Base-by-base conservation (phyloP, 805 yeast genomes). In the Diddensiella transvaalensis region DNA sequence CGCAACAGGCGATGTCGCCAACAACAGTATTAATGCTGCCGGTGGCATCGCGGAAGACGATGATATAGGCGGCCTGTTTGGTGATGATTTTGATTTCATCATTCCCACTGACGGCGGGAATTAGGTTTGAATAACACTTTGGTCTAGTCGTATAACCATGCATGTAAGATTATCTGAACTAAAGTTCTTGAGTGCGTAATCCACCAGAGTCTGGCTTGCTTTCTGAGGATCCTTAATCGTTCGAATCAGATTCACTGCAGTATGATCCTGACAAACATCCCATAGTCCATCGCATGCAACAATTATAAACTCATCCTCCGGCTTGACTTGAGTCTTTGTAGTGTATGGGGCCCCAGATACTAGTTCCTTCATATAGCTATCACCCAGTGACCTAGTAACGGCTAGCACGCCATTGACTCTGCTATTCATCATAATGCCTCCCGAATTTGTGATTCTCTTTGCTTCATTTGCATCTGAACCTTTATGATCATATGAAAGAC, bases 221-320 rank as follows among this genome's bases (percentile, higher is more conserved):
- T 67, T 67, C 39, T 79, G 75, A 0, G 93, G 83, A 57, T 83
- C 80, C 5, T 59, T 47, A 10, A 78, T 69, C 36, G 75, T 73
- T 42, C 74, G 71, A 3, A 87, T 83, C 56, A 83, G 65, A 48
- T 83, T 83, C 49, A 93, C 86, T 0, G 98, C 98, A 48, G 79
- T 78, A 54, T 80, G 85, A 63, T 93, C 99, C 5, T 82, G 74
- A 44, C 90, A 76, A 3, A 91, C 97, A 65, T 91, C 99, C 98
- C 98, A 91, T 8, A 91, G 70, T 0, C 99, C 99, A 66, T 91
- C 99, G 65, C 98, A 93, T 0, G 97, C 98, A 50, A 91, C 70
- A 43, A 91, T 89, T 60, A 91, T 65, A 61, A 87, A 87, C 57
- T 85, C 85, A 64, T 90, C 96, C 8, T 69, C 72, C 1, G 66